Percentiles rank a stretch among this genome's conserved stretches.
phyloP scores from a whole-genome alignment of 2,329 filamentous ascomycete species.

The Ceratocystis lukuohia region DNA sequence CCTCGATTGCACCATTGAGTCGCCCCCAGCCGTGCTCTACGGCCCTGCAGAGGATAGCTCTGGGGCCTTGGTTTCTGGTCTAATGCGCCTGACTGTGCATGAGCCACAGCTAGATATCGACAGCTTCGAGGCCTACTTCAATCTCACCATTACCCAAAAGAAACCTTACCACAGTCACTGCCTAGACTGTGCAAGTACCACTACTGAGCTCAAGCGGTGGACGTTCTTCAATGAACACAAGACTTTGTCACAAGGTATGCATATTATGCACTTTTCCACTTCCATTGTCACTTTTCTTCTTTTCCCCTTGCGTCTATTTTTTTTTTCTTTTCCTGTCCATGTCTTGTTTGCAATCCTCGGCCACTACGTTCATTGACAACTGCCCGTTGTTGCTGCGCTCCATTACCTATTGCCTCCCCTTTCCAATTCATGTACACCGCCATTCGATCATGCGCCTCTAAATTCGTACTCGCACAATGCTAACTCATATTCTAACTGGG shows the following conservation, averaged over 20 bases:
- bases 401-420: not conserved
- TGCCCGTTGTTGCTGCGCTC: too few relatives aligned
- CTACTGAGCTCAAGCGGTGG: conserved; percentile 66
- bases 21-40: conserved; percentile 74
- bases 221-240: conserved; percentile 52
- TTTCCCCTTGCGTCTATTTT: not conserved
- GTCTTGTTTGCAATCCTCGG: not conserved
- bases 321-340: not conserved
- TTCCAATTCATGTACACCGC: conserved; percentile 5
- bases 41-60: conserved; percentile 61
- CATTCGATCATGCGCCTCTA: conserved; percentile 11
- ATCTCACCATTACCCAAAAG: conserved; percentile 61
- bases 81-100: conserved; percentile 59
- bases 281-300: not conserved
- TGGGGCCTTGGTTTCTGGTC: conserved; percentile 74
- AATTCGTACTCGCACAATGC: conserved; percentile 20
- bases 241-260: conserved; percentile 37
- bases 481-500: conserved; percentile 16
- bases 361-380: not conserved
- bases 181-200: conserved; percentile 56
- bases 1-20: conserved; percentile 57
- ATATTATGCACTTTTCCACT: not conserved
- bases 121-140: conserved; percentile 58
- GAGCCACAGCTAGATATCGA: conserved; percentile 55
- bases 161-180: conserved; percentile 72